Evolutionary conservation across 192 early-diverging fungal species (phyloP), one percentile per base, ranked within the genome.

Genomic region (Entrophospora sp.): DNA sequence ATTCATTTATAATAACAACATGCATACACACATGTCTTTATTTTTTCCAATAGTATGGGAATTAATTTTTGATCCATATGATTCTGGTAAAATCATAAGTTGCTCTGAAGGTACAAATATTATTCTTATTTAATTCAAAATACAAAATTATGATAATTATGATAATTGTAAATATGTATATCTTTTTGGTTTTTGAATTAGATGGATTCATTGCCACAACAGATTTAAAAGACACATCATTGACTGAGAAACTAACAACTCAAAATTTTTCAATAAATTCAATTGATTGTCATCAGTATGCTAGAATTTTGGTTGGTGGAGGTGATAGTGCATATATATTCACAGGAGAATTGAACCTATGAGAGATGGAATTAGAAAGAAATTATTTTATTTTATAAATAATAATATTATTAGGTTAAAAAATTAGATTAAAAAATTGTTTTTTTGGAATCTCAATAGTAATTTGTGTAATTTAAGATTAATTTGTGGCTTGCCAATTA

Each of bases 241-340:
- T 20, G 8, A n/a, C 25, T 2, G 13, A 25, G 18, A 31, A 3
- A 25, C 9, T 30, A 25, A 2, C 6, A 7, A 16, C 20, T 10
- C 52, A 65, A 35, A 9, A 34, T 5, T 14, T 48, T n/a, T 16
- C 48, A 9, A 45, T 65, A 3, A 65, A 65, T 53, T 65, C 64
- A 10, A 27, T 65, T 27, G 64, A 65, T 40, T 65, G 52, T 45
- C 43, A 65, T 40, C 48, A 46, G 2, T 16, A 18, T 8, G 32
- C 46, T 5, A 65, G 37, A 30, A 18, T 65, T 4, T 32, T 65
- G 13, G 37, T 52, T 32, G 27, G 34, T 37, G 63, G 63, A n/a
- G 35, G 46, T 51, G 63, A 65, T 52, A 37, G n/a, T 53, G 43
- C 20, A 38, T 53, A 38, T 18, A 40, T 65, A 53, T 27, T 65